A percentile compares a stretch with the other conserved stretches of the same genome.
Evolutionary conservation across 345 rosid genomes (phyloP).

Genomic region (Noccaea bulbosa): DNA sequence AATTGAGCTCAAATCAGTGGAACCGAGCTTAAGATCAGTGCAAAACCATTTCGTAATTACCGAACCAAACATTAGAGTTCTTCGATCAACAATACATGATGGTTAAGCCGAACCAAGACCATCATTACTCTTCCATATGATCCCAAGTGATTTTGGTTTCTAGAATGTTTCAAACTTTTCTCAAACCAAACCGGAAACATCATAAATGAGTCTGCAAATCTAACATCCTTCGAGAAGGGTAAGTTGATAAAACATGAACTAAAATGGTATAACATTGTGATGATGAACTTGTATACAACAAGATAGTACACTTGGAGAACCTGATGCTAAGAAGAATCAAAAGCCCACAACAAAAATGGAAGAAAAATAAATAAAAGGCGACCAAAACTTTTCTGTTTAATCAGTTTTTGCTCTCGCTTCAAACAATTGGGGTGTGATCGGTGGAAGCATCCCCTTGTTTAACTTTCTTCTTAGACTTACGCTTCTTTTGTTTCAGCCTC

Average conservation of each 20-base stretch:
- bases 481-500: slow-evolving; percentile 68
- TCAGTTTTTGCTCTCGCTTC: slow-evolving; percentile 16
- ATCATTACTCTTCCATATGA: neutral
- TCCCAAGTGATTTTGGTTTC: neutral
- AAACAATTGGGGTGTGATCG: slow-evolving; percentile 15
- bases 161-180: neutral
- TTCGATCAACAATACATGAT: neutral
- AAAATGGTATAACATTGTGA: slow-evolving; percentile 10
- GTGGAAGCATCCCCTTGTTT: slow-evolving; percentile 27
- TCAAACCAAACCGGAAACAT: neutral
- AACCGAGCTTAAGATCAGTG: neutral
- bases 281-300: slow-evolving; percentile 32
- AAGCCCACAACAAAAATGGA: slow-evolving; percentile 5
- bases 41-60: neutral
- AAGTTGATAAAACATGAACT: slow-evolving; percentile 20
- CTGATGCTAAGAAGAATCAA: slow-evolving; percentile 6
- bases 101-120: slow-evolving; percentile 10
- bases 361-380: neutral
- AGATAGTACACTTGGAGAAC: slow-evolving; percentile 21
- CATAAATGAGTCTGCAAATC: neutral
- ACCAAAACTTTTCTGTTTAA: slow-evolving; percentile 34
- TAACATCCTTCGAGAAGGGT: neutral
- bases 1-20: neutral
- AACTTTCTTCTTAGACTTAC: slow-evolving; percentile 66
- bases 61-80: neutral